Percentiles rank a stretch among this genome's conserved stretches.
These are phyloP conservation scores for Neovahlkampfia damariscottae DNA, from an alignment of 78 protist species.

Conservation along the genomic window DNA sequence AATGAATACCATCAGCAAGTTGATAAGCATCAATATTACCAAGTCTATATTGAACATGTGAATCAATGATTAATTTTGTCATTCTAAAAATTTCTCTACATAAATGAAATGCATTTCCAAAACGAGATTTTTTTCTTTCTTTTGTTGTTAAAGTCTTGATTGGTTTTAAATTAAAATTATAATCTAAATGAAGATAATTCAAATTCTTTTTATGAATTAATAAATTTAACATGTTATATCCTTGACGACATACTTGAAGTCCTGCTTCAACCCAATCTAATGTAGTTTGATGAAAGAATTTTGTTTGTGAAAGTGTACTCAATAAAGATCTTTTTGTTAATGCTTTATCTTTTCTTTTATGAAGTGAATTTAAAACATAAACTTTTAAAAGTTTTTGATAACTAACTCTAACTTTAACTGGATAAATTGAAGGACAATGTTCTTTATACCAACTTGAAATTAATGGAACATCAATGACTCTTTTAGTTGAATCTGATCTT, in stretches of 20 bases:
- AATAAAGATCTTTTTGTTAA: constrained; percentile 71
- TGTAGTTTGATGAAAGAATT: constrained; percentile 93
- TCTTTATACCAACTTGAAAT: constrained; percentile 89
- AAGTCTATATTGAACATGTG: constrained; percentile 96
- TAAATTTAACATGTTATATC: constrained; percentile 98
- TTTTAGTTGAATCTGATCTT: constrained; percentile 78
- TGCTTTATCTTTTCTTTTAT: constrained; percentile 70
- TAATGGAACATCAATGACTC: constrained; percentile 94
- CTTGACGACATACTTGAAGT: constrained; percentile 98
- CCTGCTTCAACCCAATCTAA: constrained; percentile 99
- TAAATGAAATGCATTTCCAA: constrained; percentile 98
- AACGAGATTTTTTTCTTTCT: constrained; percentile 98
- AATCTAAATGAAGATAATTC: constrained; percentile 98
- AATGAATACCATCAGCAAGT: constrained; percentile 97
- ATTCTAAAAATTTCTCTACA: constrained; percentile 95
- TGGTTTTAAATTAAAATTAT: constrained; percentile 98
- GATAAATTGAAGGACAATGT: constrained; percentile 88
- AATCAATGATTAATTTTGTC: constrained; percentile 96
- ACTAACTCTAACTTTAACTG: constrained; percentile 90
- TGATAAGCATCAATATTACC: constrained; percentile 87
- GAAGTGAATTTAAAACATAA: constrained; percentile 81
- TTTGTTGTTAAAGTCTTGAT: constrained; percentile 99
- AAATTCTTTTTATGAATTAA: constrained; percentile 95
- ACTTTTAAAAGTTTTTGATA: constrained; percentile 97
- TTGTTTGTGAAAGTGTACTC: constrained; percentile 68